These are phyloP conservation scores for Gremmenia infestans DNA, from an alignment of 2,329 filamentous ascomycete genomes.

Conservation along the genomic window DNA sequence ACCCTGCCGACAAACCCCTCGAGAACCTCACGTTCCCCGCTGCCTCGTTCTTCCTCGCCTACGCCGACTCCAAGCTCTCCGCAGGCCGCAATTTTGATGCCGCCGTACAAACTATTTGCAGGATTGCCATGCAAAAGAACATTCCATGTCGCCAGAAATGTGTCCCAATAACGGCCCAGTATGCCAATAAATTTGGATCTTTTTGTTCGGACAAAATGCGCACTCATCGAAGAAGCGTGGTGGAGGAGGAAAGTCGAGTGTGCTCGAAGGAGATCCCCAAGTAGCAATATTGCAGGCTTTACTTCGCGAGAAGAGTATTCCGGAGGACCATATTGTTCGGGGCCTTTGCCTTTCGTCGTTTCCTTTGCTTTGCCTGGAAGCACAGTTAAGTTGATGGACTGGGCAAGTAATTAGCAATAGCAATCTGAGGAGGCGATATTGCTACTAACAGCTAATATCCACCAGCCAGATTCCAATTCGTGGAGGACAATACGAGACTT, in stretches of 20 bases:
- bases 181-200: conserved; percentile 66
- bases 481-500: conserved; percentile 78
- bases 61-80: conserved; percentile 92
- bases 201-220: conserved; percentile 60
- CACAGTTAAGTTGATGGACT: conserved; percentile 79
- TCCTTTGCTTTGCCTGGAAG: conserved; percentile 53
- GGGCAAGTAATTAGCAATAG: conserved; percentile 12
- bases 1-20: conserved; percentile 79
- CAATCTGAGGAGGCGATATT: neutral
- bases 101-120: conserved; percentile 70
- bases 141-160: conserved; percentile 70
- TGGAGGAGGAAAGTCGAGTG: conserved; percentile 84
- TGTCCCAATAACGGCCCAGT: conserved; percentile 77
- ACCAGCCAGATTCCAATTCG: conserved; percentile 89
- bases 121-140: conserved; percentile 89
- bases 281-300: conserved; percentile 71
- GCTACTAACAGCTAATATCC: conserved; percentile 79
- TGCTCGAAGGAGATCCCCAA: conserved; percentile 76
- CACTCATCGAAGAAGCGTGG: conserved; percentile 69
- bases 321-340: conserved; percentile 33
- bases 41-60: conserved; percentile 91
- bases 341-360: conserved; percentile 23
- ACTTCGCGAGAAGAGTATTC: conserved; percentile 91
- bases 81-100: conserved; percentile 81
- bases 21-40: conserved; percentile 86